Base-by-base conservation (phyloP, 2,329 filamentous ascomycete species). In the Aureobasidium pullulans region DNA sequence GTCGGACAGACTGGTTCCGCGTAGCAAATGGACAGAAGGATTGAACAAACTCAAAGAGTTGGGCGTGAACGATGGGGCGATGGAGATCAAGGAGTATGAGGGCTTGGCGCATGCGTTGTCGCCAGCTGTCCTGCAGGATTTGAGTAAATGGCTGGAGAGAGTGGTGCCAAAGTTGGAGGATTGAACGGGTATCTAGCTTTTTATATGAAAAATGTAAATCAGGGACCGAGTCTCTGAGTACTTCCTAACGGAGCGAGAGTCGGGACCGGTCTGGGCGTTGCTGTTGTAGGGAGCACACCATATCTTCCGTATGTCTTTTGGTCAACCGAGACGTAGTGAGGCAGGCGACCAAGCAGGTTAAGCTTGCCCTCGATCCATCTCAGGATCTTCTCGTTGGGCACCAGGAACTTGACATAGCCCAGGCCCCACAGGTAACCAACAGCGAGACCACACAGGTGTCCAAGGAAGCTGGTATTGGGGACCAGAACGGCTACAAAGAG, bases 271-370 rank as follows among this genome's bases (percentile, higher is more conserved):
- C 60, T 40, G 54, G 60, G 34, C 50, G 58, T 44, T 54, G 62
- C 58, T 28, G 59, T 64, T 29, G 67, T 71, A 2, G 92, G 93
- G 60, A 97, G 77, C 13, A 96, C 88, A 1, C 93, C 93, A 67
- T 96, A 96, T 57, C 93, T 82, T 7, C 93, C 93, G 68, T 93
- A 96, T 6, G 90, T 96, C 80, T 96, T 96, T 74, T 96, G 92
- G 69, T 97, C 93, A 15, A 96, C 86, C 60, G 89, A 95, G 49
- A 97, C 88, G 68, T 96, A 97, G 74, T 96, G 90, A 46, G 93
- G 93, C 29, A 97, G 75, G 61, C 90, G 81, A 19, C 85, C 89
- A 23, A 96, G 79, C 9, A 97, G 79, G 69, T 96, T 94, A 61
- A 97, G 76, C 71, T 93, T 95, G 16, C 83, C 84, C 75, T 99